Evolutionary conservation across 305 asterid species (phyloP).

Genomic region (Euphrasia arctica): DNA sequence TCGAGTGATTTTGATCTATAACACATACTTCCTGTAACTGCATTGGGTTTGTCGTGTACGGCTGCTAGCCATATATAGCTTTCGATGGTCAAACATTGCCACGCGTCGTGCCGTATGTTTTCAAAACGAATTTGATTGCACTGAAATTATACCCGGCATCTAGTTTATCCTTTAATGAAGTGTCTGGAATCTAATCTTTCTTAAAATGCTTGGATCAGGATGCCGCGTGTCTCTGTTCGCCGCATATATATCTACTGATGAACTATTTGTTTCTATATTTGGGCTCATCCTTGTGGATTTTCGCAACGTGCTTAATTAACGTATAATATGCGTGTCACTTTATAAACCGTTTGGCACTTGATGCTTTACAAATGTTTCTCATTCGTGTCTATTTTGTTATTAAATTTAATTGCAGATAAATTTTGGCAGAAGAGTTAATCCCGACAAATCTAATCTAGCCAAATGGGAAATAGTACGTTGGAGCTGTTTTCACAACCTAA

Average conservation of each 20-base stretch:
- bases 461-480: slow-evolving; percentile 40
- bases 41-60: background rate
- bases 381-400: slow-evolving; percentile 6
- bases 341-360: background rate
- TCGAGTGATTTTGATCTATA: background rate
- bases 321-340: background rate
- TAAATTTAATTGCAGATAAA: background rate
- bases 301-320: background rate
- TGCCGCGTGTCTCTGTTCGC: background rate
- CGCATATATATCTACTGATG: slow-evolving; percentile 8
- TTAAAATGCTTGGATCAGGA: background rate
- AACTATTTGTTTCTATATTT: slow-evolving; percentile 2
- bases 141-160: background rate
- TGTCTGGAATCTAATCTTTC: slow-evolving; percentile 7
- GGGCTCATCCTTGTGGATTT: background rate
- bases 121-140: background rate
- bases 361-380: slow-evolving; percentile 14
- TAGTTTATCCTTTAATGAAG: background rate
- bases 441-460: slow-evolving; percentile 26
- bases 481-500: slow-evolving; percentile 37
- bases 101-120: background rate
- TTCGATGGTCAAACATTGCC: slow-evolving; percentile 4
- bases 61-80: background rate
- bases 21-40: background rate
- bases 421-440: slow-evolving; percentile 8